Evolutionary conservation across 2,329 filamentous ascomycete species (phyloP).

Genomic region (Stachybotrys echinatus): DNA sequence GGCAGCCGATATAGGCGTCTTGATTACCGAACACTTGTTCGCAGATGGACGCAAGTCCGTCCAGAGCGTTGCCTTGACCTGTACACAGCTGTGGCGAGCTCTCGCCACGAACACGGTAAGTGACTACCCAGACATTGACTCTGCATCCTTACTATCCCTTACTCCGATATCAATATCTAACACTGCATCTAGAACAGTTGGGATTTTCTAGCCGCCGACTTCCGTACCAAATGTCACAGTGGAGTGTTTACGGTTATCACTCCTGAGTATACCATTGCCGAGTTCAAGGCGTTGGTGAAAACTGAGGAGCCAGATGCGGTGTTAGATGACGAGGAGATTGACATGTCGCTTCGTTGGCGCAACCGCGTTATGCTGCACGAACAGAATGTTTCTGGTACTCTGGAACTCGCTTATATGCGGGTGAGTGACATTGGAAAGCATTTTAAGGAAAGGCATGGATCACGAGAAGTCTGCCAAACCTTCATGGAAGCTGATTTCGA

Average conservation of each 20-base stretch:
- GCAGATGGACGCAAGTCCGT: slow-evolving; percentile 15
- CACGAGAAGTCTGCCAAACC: background rate
- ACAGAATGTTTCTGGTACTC: background rate
- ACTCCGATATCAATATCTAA: background rate
- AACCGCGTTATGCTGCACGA: background rate
- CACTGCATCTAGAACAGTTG: slow-evolving; percentile 16
- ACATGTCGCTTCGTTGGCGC: background rate
- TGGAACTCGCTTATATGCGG: background rate
- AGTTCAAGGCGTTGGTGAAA: slow-evolving; percentile 7
- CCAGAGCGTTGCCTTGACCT: slow-evolving; percentile 13
- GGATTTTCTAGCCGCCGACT: slow-evolving; percentile 14
- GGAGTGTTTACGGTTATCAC: slow-evolving; percentile 17
- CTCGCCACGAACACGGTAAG: slow-evolving; percentile 17
- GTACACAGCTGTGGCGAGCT: slow-evolving; percentile 14
- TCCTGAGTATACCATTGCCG: slow-evolving; percentile 17
- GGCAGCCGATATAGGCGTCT: slow-evolving; percentile 10
- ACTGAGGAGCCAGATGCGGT: no score
- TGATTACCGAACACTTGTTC: slow-evolving; percentile 10
- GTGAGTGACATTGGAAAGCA: background rate
- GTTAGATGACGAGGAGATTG: no score
- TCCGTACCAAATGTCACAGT: slow-evolving; percentile 11
- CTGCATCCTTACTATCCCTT: background rate
- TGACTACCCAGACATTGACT: background rate
- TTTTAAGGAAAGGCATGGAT: background rate
- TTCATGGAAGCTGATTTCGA: background rate